These are phyloP conservation scores for Suillus subluteus DNA, from an alignment of 768 basidiomycete species.

Conservation along the genomic window DNA sequence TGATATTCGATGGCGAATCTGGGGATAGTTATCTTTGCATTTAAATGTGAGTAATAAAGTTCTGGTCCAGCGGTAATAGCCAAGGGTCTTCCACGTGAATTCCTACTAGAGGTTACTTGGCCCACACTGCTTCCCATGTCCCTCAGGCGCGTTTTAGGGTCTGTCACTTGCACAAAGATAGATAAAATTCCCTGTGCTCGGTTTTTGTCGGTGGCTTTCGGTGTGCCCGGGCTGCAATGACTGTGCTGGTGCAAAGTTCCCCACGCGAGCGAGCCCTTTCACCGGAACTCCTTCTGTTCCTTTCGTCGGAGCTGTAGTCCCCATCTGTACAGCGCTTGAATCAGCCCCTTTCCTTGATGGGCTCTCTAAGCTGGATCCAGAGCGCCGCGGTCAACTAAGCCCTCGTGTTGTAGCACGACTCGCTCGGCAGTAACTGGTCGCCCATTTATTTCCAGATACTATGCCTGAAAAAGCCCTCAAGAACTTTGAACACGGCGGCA, in stretches of 20 bases:
- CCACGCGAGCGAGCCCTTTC: not conserved
- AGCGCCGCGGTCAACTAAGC: not conserved
- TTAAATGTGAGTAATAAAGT: conserved; percentile 23
- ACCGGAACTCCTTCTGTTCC: conserved; percentile 7
- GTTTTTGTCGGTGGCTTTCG: conserved; percentile 3
- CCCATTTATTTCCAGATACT: not conserved
- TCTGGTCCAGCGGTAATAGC: conserved; percentile 19
- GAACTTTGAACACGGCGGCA: too few relatives aligned
- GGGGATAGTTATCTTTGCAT: conserved; percentile 17
- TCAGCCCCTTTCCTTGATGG: not conserved
- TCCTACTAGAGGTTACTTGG: not conserved
- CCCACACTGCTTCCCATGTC: conserved; percentile 9
- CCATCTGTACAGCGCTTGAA: not conserved
- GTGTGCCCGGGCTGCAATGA: not conserved
- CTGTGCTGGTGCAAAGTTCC: not conserved
- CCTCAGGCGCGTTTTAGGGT: not conserved
- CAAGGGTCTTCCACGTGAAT: conserved; percentile 24
- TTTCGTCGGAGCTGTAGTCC: conserved; percentile 2
- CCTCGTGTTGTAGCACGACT: not conserved
- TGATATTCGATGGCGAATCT: not conserved
- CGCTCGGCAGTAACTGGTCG: not conserved
- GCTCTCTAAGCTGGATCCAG: not conserved
- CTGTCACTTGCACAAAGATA: conserved; percentile 1
- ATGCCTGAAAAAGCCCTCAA: not conserved
- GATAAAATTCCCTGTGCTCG: conserved; percentile 6